These are phyloP conservation scores for Silene latifolia DNA, from an alignment of 148 eudicot species.

Conservation along the genomic window DNA sequence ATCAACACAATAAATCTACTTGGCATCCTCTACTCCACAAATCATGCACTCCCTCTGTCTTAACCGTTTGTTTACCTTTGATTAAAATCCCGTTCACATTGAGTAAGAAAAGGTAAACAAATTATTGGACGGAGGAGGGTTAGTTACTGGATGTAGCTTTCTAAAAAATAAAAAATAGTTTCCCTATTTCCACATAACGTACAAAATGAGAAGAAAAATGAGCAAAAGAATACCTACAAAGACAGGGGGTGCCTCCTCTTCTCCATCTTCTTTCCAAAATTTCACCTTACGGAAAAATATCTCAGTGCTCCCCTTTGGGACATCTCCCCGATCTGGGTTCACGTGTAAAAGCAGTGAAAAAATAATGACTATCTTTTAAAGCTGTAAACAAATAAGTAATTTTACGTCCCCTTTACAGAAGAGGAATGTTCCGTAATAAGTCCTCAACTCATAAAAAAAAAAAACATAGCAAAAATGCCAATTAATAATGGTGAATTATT, in stretches of 20 bases:
- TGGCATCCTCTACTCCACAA: neutral
- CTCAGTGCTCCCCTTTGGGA: constrained; percentile 90
- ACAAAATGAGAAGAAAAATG: neutral
- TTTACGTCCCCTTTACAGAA: neutral
- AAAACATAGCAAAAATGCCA: no score
- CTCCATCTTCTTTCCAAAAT: constrained; percentile 97
- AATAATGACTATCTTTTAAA: neutral
- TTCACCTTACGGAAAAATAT: constrained; percentile 96
- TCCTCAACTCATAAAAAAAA: no score
- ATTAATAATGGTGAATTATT: no score
- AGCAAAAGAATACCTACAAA: constrained; percentile 79
- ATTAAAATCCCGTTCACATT: no score
- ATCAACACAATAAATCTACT: no score
- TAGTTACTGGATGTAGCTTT: constrained; percentile 1
- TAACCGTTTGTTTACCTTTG: no score
- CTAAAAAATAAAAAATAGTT: neutral
- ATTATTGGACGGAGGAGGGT: neutral
- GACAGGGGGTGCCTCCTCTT: constrained; percentile 97
- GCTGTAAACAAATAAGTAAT: neutral
- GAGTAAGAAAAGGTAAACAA: no score
- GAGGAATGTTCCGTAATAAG: neutral
- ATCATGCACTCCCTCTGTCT: neutral
- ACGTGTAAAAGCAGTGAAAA: constrained; percentile 1
- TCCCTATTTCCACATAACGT: neutral
- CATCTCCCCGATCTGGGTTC: constrained; percentile 81